Evolutionary conservation across 1,284 basidiomycete species (phyloP).

Genomic region (Ustilago loliicola): DNA sequence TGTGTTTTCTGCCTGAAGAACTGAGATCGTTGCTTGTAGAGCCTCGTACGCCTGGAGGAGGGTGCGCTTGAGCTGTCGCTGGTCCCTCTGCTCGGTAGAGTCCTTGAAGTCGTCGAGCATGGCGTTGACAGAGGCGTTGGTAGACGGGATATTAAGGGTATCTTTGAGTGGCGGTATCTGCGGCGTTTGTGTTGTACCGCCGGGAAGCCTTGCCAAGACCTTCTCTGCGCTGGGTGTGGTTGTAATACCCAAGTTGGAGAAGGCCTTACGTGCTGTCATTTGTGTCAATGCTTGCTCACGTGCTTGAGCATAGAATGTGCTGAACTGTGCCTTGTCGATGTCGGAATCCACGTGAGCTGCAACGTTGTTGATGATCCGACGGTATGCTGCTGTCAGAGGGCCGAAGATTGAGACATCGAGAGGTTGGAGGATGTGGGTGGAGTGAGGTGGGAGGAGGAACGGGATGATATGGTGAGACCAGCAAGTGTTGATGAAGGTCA

Average conservation of each 20-base stretch:
- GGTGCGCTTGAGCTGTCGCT: not conserved
- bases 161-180: not conserved
- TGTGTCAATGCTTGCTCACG: slow-evolving; percentile 7
- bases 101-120: slow-evolving; percentile 2
- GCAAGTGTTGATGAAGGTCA: too few species aligned
- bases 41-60: slow-evolving; percentile 4
- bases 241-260: slow-evolving; percentile 12
- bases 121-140: slow-evolving; percentile 2
- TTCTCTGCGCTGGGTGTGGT: slow-evolving; percentile 2
- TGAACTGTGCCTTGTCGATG: slow-evolving; percentile 20
- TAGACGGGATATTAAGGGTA: too few species aligned
- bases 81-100: not conserved
- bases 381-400: slow-evolving; percentile 4
- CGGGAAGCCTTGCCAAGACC: slow-evolving; percentile 11
- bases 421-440: slow-evolving; percentile 23
- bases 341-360: slow-evolving; percentile 1
- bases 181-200: not conserved
- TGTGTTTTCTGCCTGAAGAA: slow-evolving; percentile 1
- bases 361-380: not conserved
- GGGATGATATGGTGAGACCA: slow-evolving; percentile 16
- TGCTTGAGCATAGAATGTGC: slow-evolving; percentile 18
- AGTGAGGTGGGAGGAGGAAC: slow-evolving; percentile 11
- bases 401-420: slow-evolving; percentile 21
- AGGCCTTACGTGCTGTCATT: slow-evolving; percentile 7
- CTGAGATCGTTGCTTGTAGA: not conserved